These are phyloP conservation scores for Salix brachista DNA, from an alignment of 345 rosid species.

Conservation along the genomic window DNA sequence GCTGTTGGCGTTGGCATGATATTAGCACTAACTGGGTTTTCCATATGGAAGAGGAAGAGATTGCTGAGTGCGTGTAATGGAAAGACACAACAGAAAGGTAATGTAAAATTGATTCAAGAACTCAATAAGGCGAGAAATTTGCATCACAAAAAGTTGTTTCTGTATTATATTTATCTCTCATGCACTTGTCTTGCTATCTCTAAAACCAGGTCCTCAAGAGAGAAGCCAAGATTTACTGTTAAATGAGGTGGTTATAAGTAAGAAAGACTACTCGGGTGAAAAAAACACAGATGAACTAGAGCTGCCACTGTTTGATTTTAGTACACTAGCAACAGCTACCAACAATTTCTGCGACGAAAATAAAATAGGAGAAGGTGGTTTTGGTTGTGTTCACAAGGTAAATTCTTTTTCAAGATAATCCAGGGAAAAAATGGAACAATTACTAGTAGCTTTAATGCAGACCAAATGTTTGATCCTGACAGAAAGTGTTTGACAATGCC, in stretches of 20 bases:
- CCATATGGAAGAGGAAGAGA: conserved; percentile 51
- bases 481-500: conserved; percentile 3
- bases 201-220: conserved; percentile 36
- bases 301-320: conserved; percentile 50
- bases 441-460: background rate
- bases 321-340: conserved; percentile 40
- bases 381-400: conserved; percentile 84
- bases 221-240: conserved; percentile 66
- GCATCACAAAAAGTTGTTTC: background rate
- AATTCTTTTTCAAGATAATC: background rate
- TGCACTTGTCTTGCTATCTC: background rate
- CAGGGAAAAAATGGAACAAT: background rate
- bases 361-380: conserved; percentile 67
- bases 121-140: background rate
- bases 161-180: background rate
- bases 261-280: conserved; percentile 46
- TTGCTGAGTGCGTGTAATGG: conserved; percentile 10
- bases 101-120: background rate
- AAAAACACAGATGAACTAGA: conserved; percentile 44
- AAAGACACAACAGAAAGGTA: conserved; percentile 35
- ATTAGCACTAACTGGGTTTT: conserved; percentile 27
- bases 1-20: conserved; percentile 41
- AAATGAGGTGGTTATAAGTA: conserved; percentile 54
- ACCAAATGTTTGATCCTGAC: background rate
- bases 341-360: conserved; percentile 43